Percentiles rank a stretch among this genome's conserved stretches.
Conservation (phyloP, 768 basidiomycete genomes). For the Lentinula sp. region DNA sequence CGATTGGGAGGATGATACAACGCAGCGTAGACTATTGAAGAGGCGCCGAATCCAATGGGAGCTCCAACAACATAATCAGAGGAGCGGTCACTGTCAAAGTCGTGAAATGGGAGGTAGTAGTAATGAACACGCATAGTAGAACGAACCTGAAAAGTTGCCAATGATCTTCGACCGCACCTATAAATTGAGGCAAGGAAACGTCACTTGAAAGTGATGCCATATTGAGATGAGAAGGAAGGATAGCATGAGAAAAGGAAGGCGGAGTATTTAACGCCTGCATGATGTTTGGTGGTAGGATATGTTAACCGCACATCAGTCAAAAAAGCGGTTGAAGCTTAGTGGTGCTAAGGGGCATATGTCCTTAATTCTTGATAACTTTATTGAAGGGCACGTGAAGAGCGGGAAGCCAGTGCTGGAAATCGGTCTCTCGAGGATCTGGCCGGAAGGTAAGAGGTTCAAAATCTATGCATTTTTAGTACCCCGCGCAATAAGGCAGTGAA, state of each 20-base stretch:
- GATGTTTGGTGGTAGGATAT: not conserved
- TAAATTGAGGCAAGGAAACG: slow-evolving; percentile 34
- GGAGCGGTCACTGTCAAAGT: slow-evolving; percentile 48
- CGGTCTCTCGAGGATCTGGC: not conserved
- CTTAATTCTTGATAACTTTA: not conserved
- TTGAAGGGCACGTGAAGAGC: not conserved
- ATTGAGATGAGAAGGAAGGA: not conserved
- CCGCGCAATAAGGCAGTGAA: not conserved
- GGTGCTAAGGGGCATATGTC: not conserved
- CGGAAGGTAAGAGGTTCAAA: not conserved
- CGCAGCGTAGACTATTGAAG: slow-evolving; percentile 85
- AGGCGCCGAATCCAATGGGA: slow-evolving; percentile 87
- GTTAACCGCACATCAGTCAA: not conserved
- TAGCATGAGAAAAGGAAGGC: slow-evolving; percentile 2
- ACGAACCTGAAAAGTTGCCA: slow-evolving; percentile 75
- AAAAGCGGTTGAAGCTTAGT: not conserved
- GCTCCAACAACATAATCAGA: slow-evolving; percentile 70
- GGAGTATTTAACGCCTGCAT: slow-evolving; percentile 3
- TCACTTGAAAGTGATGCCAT: slow-evolving; percentile 1
- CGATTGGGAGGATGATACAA: slow-evolving; percentile 42
- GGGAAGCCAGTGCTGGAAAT: not conserved
- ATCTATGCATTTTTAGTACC: not conserved
- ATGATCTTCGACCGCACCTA: slow-evolving; percentile 79
- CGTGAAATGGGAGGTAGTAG: not conserved
- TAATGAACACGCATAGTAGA: not conserved